Percentiles rank a stretch among this genome's conserved stretches.
Evolutionary conservation across 83 land plant genomes (phyloP).

Genomic region (Picea abies): DNA sequence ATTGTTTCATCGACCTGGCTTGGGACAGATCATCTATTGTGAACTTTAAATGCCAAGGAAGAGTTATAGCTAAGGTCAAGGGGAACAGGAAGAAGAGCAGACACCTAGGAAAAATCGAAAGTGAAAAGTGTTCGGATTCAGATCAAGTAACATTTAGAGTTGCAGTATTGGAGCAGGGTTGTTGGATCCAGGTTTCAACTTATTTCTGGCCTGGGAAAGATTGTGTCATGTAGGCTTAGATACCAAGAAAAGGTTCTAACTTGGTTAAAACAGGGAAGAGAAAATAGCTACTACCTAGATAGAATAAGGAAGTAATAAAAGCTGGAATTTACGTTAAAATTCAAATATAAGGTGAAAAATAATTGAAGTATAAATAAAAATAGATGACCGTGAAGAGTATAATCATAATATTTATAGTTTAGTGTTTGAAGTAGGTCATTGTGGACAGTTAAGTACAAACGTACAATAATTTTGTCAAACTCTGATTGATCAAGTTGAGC

Average conservation of each 20-base stretch:
- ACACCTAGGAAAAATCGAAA: neutral
- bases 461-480: neutral
- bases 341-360: neutral
- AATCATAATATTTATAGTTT: neutral
- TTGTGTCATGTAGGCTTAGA: neutral
- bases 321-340: too few relatives aligned
- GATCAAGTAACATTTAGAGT: neutral
- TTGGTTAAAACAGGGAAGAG: neutral
- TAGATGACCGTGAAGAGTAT: too few relatives aligned
- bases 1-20: neutral
- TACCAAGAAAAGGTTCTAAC: neutral
- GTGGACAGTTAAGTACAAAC: neutral
- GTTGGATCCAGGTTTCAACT: neutral
- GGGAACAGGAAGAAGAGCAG: neutral
- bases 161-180: neutral
- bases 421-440: conserved; percentile 7
- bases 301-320: neutral
- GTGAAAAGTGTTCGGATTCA: conserved; percentile 1
- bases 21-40: neutral
- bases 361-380: neutral
- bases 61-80: neutral
- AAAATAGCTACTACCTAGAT: neutral
- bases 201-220: neutral
- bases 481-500: neutral
- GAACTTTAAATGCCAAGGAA: neutral